Percentiles rank a stretch among this genome's conserved stretches.
phyloP scores from a whole-genome alignment of 225 moss, liverwort and hornwort genomes.

The Pseudoscleropodium purum region DNA sequence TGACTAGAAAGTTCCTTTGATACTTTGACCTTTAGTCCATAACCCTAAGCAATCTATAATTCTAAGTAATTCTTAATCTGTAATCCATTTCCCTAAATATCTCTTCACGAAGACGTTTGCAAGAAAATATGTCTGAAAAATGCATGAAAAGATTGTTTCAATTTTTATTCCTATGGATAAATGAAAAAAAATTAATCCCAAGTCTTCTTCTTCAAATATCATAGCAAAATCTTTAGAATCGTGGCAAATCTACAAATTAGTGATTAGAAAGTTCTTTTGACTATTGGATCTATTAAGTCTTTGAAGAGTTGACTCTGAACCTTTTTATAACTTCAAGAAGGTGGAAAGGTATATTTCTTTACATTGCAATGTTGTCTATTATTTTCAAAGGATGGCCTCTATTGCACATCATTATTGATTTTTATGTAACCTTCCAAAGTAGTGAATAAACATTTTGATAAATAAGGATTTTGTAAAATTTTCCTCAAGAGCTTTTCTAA shows the following conservation, averaged over 20 bases:
- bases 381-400: too few relatives aligned
- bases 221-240: background rate
- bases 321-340: background rate
- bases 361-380: background rate
- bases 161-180: background rate
- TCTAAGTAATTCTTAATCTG: too few relatives aligned
- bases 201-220: too few relatives aligned
- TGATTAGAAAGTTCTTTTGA: background rate
- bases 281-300: accelerated
- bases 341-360: background rate
- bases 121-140: too few relatives aligned
- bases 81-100: background rate
- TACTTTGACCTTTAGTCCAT: accelerated
- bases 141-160: background rate
- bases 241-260: too few relatives aligned
- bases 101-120: accelerated
- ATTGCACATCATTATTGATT: too few relatives aligned
- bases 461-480: too few relatives aligned
- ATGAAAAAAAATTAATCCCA: too few relatives aligned
- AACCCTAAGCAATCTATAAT: too few relatives aligned
- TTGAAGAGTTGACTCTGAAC: background rate
- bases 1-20: background rate
- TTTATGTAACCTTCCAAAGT: too few relatives aligned
- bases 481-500: background rate
- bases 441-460: too few relatives aligned